phyloP scores from a whole-genome alignment of 257 asterid species.

The Salvia rosmarinus region DNA sequence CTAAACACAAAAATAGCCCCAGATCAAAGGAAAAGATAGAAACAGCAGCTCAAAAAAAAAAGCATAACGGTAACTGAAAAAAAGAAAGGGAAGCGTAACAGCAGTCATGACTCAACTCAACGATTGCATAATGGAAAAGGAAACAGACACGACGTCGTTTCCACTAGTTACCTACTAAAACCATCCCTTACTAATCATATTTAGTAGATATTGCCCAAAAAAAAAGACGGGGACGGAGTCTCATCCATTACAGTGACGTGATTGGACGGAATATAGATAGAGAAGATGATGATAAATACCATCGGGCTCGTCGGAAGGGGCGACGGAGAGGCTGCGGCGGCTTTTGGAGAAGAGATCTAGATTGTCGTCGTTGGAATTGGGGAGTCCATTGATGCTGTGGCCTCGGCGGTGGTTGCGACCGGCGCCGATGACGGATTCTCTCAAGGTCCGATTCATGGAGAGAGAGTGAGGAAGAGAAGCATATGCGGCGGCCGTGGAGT shows the following conservation, averaged over 20 bases:
- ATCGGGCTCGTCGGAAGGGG: slow-evolving; percentile 53
- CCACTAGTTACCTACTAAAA: background rate
- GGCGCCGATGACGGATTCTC: slow-evolving; percentile 61
- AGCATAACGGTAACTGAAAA: background rate
- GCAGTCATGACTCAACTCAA: background rate
- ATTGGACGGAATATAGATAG: background rate
- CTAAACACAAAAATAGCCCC: slow-evolving; percentile 33
- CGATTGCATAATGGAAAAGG: background rate
- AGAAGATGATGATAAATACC: slow-evolving; percentile 28
- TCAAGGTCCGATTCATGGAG: slow-evolving; percentile 66
- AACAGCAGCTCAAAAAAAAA: background rate
- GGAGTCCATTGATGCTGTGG: slow-evolving; percentile 52
- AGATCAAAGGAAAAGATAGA: slow-evolving; percentile 10
- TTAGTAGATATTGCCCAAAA: slow-evolving; percentile 22
- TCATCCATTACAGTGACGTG: background rate
- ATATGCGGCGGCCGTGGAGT: slow-evolving; percentile 1
- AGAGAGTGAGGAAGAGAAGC: slow-evolving; percentile 14
- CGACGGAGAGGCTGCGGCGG: slow-evolving; percentile 73
- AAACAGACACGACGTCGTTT: slow-evolving; percentile 34
- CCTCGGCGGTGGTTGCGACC: slow-evolving; percentile 80
- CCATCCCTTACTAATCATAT: slow-evolving; percentile 17
- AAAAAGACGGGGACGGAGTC: slow-evolving; percentile 5
- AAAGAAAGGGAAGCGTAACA: background rate
- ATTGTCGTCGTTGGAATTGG: slow-evolving; percentile 47
- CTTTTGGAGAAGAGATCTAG: slow-evolving; percentile 89